These are phyloP conservation scores for Pseudozyma pruni DNA, from an alignment of 1,284 basidiomycete genomes.

Conservation along the genomic window DNA sequence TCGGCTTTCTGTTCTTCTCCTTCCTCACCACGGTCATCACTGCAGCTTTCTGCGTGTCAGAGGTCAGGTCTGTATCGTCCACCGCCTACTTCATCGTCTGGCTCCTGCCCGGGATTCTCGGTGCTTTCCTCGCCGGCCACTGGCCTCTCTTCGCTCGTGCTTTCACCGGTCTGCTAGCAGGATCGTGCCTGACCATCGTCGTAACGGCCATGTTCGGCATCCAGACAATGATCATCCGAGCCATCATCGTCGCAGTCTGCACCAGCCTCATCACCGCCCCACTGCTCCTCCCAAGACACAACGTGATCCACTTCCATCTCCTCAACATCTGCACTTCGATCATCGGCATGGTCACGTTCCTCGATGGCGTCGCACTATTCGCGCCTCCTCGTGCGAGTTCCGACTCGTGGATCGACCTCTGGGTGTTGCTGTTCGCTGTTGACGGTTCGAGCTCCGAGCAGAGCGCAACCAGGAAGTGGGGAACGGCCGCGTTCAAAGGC, in stretches of 20 bases:
- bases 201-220: slow-evolving; percentile 61
- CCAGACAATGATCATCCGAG: slow-evolving; percentile 54
- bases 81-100: slow-evolving; percentile 49
- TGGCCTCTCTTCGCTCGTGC: slow-evolving; percentile 37
- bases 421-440: slow-evolving; percentile 51
- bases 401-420: slow-evolving; percentile 56
- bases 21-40: slow-evolving; percentile 47
- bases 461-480: slow-evolving; percentile 50
- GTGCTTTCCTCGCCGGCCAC: slow-evolving; percentile 47
- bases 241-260: slow-evolving; percentile 47
- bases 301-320: slow-evolving; percentile 45
- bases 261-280: slow-evolving; percentile 51
- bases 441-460: slow-evolving; percentile 27
- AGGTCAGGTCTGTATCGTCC: slow-evolving; percentile 25
- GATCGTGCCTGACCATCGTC: slow-evolving; percentile 45
- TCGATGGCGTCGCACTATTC: slow-evolving; percentile 57
- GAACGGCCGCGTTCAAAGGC: slow-evolving; percentile 56
- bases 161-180: slow-evolving; percentile 46
- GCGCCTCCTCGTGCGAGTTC: slow-evolving; percentile 47
- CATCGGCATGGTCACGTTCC: slow-evolving; percentile 53
- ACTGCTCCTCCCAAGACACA: slow-evolving; percentile 39
- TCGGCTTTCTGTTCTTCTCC: slow-evolving; percentile 57
- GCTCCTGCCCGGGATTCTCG: slow-evolving; percentile 54
- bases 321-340: slow-evolving; percentile 57
- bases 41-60: slow-evolving; percentile 34